A percentile compares a stretch with the other conserved stretches of the same genome.
Conservation (phyloP, 2,329 filamentous ascomycete species). For the Aspergillus eucalypticola region DNA sequence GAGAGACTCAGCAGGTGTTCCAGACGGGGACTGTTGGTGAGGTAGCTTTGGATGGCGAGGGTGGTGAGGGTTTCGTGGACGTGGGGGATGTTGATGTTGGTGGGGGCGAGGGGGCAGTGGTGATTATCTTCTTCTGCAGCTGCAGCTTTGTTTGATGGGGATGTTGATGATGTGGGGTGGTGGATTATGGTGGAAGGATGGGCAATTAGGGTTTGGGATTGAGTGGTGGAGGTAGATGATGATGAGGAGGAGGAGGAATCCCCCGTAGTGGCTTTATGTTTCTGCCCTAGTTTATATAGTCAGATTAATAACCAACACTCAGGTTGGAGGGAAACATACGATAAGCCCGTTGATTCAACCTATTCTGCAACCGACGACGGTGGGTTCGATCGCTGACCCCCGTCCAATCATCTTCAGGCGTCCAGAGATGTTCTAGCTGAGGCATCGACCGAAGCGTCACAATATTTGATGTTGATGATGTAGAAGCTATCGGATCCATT, state of each 20-base stretch:
- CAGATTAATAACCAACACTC: no score
- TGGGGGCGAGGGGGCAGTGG: constrained; percentile 7
- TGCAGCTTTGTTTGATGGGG: background rate
- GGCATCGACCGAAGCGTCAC: constrained; percentile 15
- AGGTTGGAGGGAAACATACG: constrained; percentile 8
- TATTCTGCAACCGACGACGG: constrained; percentile 30
- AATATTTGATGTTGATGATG: background rate
- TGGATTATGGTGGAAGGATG: no score
- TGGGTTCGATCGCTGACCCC: constrained; percentile 25
- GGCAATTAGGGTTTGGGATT: no score
- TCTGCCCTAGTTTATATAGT: background rate
- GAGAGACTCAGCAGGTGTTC: constrained; percentile 34
- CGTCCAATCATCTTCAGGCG: constrained; percentile 28
- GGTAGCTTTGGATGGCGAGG: background rate
- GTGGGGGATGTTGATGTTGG: constrained; percentile 1
- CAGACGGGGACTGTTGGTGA: background rate
- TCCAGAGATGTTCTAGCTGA: constrained; percentile 15
- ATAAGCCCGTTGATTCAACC: constrained; percentile 29
- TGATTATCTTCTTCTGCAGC: background rate
- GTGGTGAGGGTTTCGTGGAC: constrained; percentile 11
- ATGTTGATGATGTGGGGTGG: no score
- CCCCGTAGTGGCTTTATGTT: background rate
- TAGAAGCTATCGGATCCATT: background rate
- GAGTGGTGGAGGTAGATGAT: no score
- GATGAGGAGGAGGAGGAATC: no score